These are phyloP conservation scores for Hypoxylon fragiforme DNA, from an alignment of 495 filamentous ascomycete genomes.

Conservation along the genomic window DNA sequence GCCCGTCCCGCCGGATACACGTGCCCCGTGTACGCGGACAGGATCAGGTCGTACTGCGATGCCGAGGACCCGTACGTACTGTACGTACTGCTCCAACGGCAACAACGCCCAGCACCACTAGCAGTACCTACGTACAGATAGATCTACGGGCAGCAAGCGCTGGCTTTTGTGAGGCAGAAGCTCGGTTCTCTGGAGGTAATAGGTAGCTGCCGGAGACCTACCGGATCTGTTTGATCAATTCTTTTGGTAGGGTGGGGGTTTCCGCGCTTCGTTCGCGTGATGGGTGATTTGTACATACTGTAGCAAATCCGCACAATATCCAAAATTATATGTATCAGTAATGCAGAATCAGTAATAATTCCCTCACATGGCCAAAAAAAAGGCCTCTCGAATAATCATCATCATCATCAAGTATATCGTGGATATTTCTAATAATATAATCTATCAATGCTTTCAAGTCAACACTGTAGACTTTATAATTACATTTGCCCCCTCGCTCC, in stretches of 20 bases:
- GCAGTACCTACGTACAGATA: conserved; percentile 59
- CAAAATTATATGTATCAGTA: too few relatives aligned
- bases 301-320: too few relatives aligned
- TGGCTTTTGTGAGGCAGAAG: conserved; percentile 52
- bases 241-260: too few relatives aligned
- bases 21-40: conserved; percentile 53
- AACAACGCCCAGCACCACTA: conserved; percentile 60
- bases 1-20: conserved; percentile 57
- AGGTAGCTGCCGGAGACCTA: neutral
- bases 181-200: conserved; percentile 7
- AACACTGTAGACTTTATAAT: conserved; percentile 34
- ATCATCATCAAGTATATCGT: too few relatives aligned
- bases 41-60: conserved; percentile 66
- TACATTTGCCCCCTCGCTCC: conserved; percentile 22
- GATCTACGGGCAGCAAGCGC: conserved; percentile 61
- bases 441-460: conserved; percentile 24
- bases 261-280: neutral
- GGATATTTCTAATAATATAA: conserved; percentile 23
- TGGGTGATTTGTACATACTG: neutral
- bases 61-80: conserved; percentile 63
- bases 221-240: too few relatives aligned
- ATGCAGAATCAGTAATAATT: too few relatives aligned
- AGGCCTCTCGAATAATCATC: too few relatives aligned
- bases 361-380: too few relatives aligned
- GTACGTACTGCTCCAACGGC: conserved; percentile 67